phyloP scores from a whole-genome alignment of 306 rosid species.

The Cotoneaster glaucophyllus region DNA sequence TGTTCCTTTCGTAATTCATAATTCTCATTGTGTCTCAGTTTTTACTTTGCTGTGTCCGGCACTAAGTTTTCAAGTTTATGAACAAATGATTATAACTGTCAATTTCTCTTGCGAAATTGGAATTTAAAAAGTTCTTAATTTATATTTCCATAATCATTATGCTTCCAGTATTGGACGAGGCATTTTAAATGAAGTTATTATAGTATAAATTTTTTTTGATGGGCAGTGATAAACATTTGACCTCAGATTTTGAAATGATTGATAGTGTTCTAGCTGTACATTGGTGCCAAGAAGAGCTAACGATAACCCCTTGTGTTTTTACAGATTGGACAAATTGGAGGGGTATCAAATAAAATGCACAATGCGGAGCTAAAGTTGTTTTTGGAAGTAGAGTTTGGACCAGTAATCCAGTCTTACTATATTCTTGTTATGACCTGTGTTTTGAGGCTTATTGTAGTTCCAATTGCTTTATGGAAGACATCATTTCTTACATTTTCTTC shows the following conservation, averaged over 20 bases:
- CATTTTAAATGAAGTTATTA: neutral
- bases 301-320: slow-evolving; percentile 8
- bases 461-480: neutral
- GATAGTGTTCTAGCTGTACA: neutral
- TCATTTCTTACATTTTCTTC: neutral
- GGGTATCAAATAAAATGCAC: slow-evolving; percentile 53
- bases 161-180: neutral
- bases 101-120: neutral
- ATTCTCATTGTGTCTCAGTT: neutral
- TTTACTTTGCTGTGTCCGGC: neutral
- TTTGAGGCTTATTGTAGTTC: slow-evolving; percentile 2
- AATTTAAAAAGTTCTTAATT: neutral
- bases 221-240: neutral
- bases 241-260: neutral
- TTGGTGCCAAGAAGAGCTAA: neutral
- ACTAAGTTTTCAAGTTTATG: neutral
- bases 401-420: slow-evolving; percentile 31
- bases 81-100: neutral
- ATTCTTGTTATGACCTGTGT: neutral
- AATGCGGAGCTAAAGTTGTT: slow-evolving; percentile 66
- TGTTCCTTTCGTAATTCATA: no score
- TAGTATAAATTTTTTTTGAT: neutral
- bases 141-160: neutral
- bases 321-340: slow-evolving; percentile 76
- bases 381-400: slow-evolving; percentile 70